Evolutionary conservation across 495 filamentous ascomycete genomes (phyloP), one percentile per base, ranked within the genome.

Genomic region (Daldinia loculata): DNA sequence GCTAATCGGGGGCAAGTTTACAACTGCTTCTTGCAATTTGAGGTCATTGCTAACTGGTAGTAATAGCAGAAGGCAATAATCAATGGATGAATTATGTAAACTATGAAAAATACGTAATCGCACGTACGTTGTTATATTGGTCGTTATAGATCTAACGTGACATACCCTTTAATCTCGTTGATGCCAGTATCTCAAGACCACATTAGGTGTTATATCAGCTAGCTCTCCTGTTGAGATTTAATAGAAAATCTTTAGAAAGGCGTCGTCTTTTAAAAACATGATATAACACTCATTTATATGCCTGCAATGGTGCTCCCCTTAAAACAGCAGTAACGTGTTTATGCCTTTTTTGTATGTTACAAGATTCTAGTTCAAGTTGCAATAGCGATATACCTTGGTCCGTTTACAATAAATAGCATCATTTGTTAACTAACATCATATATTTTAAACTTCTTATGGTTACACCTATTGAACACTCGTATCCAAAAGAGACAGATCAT

Each of bases 1-100:
- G 45, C 43, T 14, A 63, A 29, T 11, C 58, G 50, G 53, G 52
- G 63, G 55, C 63, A 67, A 62, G 32, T 56, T 19, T 56, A 59
- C 34, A 27, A 41, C 45, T 39, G 36, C 59, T 57, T 27, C 60
- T 56, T 41, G 19, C 34, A 17, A 55, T 39, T 24, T 26, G 29
- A 15, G 14, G 32, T 62, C 52, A 50, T 52, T 2, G 26, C 53
- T 63, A 22, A 67, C 62, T 56, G 29, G 22, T 4, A 9, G 15
- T 41, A 30, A n/a, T 15, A 50, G 53, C 32, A 17, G 36, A 38
- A 56, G 36, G 14, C 7, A 60, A 19, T 48, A 12, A 11, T 41
- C 26, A 43, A 58, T 71, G 59, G 24, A 51, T 19, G 6, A 50
- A 58, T 39, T 19, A 26, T 32, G 4, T 11, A 57, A 34, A 14